Conservation (phyloP, 2,329 filamentous ascomycete species). For the Diplodia sapinea region DNA sequence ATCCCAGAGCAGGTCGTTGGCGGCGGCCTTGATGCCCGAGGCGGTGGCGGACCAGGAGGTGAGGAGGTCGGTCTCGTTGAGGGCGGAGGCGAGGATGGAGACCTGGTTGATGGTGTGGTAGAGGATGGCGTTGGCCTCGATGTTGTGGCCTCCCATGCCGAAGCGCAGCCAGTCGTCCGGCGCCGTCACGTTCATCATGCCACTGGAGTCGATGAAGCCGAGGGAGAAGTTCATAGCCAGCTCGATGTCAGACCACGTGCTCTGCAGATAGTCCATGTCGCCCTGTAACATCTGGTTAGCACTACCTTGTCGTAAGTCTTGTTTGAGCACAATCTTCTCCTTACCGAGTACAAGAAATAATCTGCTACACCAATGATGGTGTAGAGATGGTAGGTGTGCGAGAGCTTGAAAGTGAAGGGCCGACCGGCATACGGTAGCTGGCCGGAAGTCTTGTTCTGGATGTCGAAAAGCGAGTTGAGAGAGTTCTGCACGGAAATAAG, state of each 20-base stretch:
- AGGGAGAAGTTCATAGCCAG: conserved; percentile 52
- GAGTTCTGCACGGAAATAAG: conserved; percentile 55
- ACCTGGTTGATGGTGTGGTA: conserved; percentile 49
- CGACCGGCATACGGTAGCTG: conserved; percentile 56
- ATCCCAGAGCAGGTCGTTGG: conserved; percentile 41
- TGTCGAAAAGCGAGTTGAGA: conserved; percentile 35
- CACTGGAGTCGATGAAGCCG: conserved; percentile 50
- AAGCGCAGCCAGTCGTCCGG: conserved; percentile 56
- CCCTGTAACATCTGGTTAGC: conserved; percentile 38
- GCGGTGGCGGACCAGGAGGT: conserved; percentile 43
- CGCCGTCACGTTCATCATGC: conserved; percentile 55
- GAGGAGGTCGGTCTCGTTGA: conserved; percentile 39
- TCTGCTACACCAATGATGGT: conserved; percentile 54
- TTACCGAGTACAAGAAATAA: conserved; percentile 52
- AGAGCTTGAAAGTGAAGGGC: conserved; percentile 50
- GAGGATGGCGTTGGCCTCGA: conserved; percentile 58
- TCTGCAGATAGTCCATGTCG: conserved; percentile 48
- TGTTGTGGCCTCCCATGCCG: conserved; percentile 59
- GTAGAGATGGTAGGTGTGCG: conserved; percentile 63
- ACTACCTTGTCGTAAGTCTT: too few species aligned
- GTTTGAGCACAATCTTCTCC: background rate
- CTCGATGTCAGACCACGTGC: conserved; percentile 54
- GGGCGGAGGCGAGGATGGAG: conserved; percentile 21
- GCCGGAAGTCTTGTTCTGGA: conserved; percentile 40
- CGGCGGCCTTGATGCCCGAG: conserved; percentile 35